Evolutionary conservation across 1,139 yeast genomes (phyloP).

Genomic region (Pichia sp.): DNA sequence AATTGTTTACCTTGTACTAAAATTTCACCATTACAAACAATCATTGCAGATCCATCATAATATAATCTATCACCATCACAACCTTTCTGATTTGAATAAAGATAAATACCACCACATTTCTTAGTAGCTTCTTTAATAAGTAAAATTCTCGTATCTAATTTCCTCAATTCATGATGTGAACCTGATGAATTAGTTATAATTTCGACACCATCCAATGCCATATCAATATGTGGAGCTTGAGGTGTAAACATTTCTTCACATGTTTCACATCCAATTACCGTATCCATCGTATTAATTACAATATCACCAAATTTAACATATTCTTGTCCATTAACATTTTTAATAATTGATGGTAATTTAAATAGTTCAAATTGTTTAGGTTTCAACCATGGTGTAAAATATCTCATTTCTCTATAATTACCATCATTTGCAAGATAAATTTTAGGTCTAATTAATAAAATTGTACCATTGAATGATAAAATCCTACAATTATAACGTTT

Average conservation of each 20-base stretch:
- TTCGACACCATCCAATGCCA: conserved; percentile 94
- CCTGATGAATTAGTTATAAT: conserved; percentile 94
- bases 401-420: conserved; percentile 94
- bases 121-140: conserved; percentile 88
- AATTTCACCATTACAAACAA: conserved; percentile 83
- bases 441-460: conserved; percentile 85
- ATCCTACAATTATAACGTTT: conserved; percentile 89
- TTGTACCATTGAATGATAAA: conserved; percentile 69
- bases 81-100: conserved; percentile 92
- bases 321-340: conserved; percentile 55
- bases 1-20: conserved; percentile 94
- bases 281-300: conserved; percentile 72
- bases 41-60: conserved; percentile 94
- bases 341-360: conserved; percentile 62
- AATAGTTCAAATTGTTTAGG: conserved; percentile 68
- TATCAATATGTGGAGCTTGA: conserved; percentile 83
- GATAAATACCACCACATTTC: conserved; percentile 92
- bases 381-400: conserved; percentile 89
- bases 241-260: conserved; percentile 98
- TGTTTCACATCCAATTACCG: conserved; percentile 90
- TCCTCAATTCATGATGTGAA: conserved; percentile 91
- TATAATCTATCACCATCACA: conserved; percentile 97
- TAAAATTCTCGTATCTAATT: conserved; percentile 74
- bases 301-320: conserved; percentile 85
- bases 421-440: conserved; percentile 94